phyloP scores from a whole-genome alignment of 352 stramenopile genomes.

The Elongisporangium anandrum region DNA sequence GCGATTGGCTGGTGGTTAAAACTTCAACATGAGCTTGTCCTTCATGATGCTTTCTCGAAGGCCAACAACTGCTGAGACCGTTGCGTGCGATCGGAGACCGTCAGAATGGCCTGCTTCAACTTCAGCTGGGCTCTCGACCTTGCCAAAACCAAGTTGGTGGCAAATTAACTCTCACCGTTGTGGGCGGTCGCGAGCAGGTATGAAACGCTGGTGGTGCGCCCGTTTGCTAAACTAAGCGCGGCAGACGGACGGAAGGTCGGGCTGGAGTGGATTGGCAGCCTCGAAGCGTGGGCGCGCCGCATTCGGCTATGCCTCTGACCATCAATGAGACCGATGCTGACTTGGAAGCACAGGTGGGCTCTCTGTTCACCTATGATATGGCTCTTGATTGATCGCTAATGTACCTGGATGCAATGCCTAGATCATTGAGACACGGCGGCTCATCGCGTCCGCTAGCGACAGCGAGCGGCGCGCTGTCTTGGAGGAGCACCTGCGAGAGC shows the following conservation, averaged over 20 bases:
- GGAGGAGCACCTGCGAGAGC: slow-evolving; percentile 62
- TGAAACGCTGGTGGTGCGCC: neutral
- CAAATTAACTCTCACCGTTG: no score
- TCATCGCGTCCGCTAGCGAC: slow-evolving; percentile 72
- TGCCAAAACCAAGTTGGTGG: neutral
- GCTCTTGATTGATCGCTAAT: neutral
- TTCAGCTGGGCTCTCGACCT: neutral
- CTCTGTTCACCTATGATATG: neutral
- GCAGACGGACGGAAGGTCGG: neutral
- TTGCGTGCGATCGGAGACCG: neutral
- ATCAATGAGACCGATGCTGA: slow-evolving; percentile 69
- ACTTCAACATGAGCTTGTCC: neutral
- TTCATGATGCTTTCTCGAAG: neutral
- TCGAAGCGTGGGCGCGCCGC: neutral
- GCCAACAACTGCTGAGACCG: neutral
- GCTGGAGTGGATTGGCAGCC: neutral
- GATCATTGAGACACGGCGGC: slow-evolving; percentile 74
- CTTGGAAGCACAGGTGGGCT: slow-evolving; percentile 56
- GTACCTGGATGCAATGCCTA: slow-evolving; percentile 5
- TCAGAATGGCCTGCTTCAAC: no score
- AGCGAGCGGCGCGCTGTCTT: slow-evolving; percentile 43
- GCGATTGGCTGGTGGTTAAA: neutral
- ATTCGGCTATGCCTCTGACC: slow-evolving; percentile 34
- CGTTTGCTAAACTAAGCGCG: neutral
- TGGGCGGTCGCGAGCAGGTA: neutral